These are phyloP conservation scores for Phytopythium sindhum DNA, from an alignment of 352 stramenopile species.

Conservation along the genomic window DNA sequence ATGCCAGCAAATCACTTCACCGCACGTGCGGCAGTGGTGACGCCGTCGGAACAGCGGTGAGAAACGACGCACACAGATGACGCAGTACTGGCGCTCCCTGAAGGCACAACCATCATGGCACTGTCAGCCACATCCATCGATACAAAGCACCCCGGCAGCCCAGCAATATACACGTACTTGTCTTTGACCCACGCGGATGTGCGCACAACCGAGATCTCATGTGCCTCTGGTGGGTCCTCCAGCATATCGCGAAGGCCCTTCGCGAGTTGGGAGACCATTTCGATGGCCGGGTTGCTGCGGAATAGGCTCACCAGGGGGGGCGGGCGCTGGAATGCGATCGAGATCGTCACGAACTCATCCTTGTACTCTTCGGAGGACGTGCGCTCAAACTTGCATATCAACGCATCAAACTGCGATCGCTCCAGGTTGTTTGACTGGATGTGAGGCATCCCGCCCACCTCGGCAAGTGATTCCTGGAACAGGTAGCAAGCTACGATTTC, in stretches of 20 bases:
- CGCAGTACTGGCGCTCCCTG: constrained; percentile 75
- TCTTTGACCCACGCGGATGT: constrained; percentile 84
- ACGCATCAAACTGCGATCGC: constrained; percentile 76
- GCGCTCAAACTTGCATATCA: constrained; percentile 86
- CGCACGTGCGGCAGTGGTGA: constrained; percentile 87
- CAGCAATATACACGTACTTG: constrained; percentile 39
- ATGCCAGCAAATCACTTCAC: constrained; percentile 87
- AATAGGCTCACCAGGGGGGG: constrained; percentile 80
- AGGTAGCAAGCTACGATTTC: constrained; percentile 83
- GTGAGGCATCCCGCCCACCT: constrained; percentile 80
- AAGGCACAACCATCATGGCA: constrained; percentile 9
- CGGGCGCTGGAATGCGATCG: constrained; percentile 80
- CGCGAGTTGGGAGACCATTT: constrained; percentile 83
- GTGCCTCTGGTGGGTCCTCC: constrained; percentile 70
- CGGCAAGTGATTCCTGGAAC: constrained; percentile 82
- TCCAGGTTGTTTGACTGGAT: constrained; percentile 78
- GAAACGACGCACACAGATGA: constrained; percentile 80
- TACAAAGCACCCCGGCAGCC: not conserved
- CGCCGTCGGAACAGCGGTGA: constrained; percentile 79
- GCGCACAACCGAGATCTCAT: constrained; percentile 80
- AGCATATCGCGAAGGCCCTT: constrained; percentile 74
- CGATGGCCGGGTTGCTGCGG: constrained; percentile 74
- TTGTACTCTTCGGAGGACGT: constrained; percentile 56
- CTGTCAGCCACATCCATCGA: not conserved
- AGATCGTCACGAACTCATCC: constrained; percentile 78